phyloP scores from a whole-genome alignment of 768 basidiomycete genomes.

The Mycena belliarum region DNA sequence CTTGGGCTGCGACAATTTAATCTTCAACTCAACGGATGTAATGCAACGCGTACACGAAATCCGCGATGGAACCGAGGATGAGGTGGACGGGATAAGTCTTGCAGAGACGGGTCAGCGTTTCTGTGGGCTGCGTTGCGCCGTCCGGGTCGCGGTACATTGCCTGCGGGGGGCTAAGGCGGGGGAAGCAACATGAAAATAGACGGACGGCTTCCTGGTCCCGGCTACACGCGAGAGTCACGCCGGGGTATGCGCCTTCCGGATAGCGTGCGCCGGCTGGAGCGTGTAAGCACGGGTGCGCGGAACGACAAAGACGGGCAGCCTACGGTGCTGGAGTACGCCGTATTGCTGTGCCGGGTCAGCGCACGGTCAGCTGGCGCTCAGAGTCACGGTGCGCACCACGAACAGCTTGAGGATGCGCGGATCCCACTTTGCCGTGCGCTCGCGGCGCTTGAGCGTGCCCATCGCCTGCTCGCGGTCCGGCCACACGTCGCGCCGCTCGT shows the following conservation, averaged over 20 bases:
- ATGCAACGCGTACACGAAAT: slow-evolving; percentile 48
- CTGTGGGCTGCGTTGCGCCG: slow-evolving; percentile 55
- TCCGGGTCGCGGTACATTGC: slow-evolving; percentile 64
- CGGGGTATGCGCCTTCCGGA: slow-evolving; percentile 33
- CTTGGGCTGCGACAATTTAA: slow-evolving; percentile 29
- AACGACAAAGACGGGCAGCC: slow-evolving; percentile 25
- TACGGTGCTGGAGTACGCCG: slow-evolving; percentile 43
- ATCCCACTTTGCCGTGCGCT: slow-evolving; percentile 51
- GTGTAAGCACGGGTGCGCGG: background rate
- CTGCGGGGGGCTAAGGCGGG: slow-evolving; percentile 30
- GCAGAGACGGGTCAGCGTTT: slow-evolving; percentile 44
- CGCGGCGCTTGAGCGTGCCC: slow-evolving; percentile 35
- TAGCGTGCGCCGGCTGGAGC: slow-evolving; percentile 14
- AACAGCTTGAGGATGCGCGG: slow-evolving; percentile 50
- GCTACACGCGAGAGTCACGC: slow-evolving; percentile 56
- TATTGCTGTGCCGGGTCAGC: slow-evolving; percentile 37
- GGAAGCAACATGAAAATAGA: too few relatives aligned
- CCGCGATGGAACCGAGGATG: slow-evolving; percentile 49
- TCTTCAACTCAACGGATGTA: background rate
- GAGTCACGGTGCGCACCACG: slow-evolving; percentile 40
- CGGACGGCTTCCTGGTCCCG: slow-evolving; percentile 62
- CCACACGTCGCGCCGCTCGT: slow-evolving; percentile 56
- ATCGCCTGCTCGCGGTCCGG: slow-evolving; percentile 43
- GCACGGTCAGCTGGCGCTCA: background rate
- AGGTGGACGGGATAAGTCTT: slow-evolving; percentile 49